These are phyloP conservation scores for Saussurea involucrata DNA, from an alignment of 129 eudicot species.

Conservation along the genomic window DNA sequence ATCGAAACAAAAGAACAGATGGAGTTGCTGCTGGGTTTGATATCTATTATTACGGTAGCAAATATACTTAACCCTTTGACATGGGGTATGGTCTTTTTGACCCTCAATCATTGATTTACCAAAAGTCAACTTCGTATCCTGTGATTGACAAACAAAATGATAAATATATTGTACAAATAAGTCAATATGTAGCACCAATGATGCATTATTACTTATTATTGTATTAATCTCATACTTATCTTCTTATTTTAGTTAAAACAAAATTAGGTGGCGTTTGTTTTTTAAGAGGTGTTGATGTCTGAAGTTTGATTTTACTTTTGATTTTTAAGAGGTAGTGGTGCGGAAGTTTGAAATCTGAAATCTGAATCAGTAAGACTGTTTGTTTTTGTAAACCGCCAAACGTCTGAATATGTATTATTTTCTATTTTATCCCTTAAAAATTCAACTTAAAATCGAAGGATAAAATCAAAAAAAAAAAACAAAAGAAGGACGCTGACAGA, in stretches of 20 bases:
- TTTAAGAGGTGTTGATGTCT: too few relatives aligned
- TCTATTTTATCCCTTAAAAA: too few relatives aligned
- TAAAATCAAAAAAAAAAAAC: too few relatives aligned
- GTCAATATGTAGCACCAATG: constrained; percentile 25
- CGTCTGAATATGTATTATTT: too few relatives aligned
- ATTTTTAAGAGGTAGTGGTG: too few relatives aligned
- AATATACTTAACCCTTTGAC: constrained; percentile 34
- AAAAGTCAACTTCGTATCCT: constrained; percentile 23
- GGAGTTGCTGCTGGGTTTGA: constrained; percentile 31
- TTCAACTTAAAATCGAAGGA: too few relatives aligned
- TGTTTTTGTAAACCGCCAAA: too few relatives aligned
- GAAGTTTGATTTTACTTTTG: too few relatives aligned
- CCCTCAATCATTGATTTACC: constrained; percentile 9
- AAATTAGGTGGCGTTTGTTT: too few relatives aligned
- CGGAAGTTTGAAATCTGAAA: too few relatives aligned
- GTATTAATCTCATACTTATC: constrained; percentile 11
- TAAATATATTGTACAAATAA: constrained; percentile 5
- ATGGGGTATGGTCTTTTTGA: constrained; percentile 17
- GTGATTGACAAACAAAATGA: constrained; percentile 9
- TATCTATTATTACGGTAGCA: constrained; percentile 17
- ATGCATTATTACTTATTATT: background rate
- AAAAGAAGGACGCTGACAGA: too few relatives aligned
- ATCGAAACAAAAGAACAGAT: constrained; percentile 15
- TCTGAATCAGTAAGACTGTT: too few relatives aligned
- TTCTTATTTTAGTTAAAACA: background rate